Conservation (phyloP, 169 alveolate species). For the Plasmodium sp. region DNA sequence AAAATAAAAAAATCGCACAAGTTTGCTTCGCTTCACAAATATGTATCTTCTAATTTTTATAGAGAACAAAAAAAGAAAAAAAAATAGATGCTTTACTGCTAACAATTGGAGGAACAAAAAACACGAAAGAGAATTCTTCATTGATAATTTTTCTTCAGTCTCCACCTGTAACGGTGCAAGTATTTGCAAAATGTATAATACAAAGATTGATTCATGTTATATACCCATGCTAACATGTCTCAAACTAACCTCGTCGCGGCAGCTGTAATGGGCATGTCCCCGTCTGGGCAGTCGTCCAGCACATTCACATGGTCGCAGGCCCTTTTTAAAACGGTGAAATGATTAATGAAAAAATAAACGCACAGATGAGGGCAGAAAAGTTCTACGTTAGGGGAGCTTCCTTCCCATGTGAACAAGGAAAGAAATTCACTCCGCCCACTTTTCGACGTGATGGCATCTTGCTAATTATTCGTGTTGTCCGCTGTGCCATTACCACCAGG, state of each 20-base stretch:
- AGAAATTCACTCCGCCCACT: neutral
- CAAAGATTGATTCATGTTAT: neutral
- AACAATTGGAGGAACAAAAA: neutral
- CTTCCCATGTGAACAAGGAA: neutral
- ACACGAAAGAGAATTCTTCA: neutral
- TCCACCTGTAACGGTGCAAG: constrained; percentile 32
- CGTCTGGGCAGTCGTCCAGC: constrained; percentile 46
- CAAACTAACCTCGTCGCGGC: constrained; percentile 60
- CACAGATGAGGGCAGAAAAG: neutral
- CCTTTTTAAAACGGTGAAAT: constrained; percentile 13
- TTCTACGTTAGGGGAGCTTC: neutral
- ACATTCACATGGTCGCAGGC: constrained; percentile 43
- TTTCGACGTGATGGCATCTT: neutral
- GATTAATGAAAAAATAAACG: constrained; percentile 4
- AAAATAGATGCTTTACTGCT: neutral
- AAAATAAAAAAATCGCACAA: neutral
- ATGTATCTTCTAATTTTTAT: constrained; percentile 8
- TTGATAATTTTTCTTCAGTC: constrained; percentile 38
- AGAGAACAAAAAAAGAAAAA: constrained; percentile 20
- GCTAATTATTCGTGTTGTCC: neutral
- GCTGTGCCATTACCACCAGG: constrained; percentile 55
- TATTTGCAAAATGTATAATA: neutral
- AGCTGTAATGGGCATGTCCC: constrained; percentile 51
- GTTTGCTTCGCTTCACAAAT: neutral
- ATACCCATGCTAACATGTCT: neutral